Base-by-base conservation (phyloP, 2,329 filamentous ascomycete species). In the Neurospora crassa region DNA sequence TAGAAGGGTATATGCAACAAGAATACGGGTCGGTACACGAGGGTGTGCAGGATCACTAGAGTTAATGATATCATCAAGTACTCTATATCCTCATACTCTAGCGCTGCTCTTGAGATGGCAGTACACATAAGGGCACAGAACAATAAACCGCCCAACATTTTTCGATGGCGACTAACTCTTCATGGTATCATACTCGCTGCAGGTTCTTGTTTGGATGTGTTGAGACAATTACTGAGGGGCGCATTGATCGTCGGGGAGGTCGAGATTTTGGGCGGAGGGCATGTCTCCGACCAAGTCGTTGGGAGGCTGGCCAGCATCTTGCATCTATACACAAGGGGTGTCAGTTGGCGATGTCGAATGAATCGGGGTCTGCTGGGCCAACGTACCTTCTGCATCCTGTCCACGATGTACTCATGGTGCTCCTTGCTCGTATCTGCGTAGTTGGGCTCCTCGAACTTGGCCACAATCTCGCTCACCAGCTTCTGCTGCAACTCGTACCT, bases 331-430 rank as follows among this genome's bases (percentile, higher is more conserved):
- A 69, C 29, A 40, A 29, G 0, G 18, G 12, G 18, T 16, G 71
- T 73, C 71, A 70, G 71, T 37, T 67, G 45, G 8, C 47, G 71
- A 78, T 68, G 14, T 34, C 78, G 71, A 69, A 71, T 18, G 71
- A 42, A 68, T 40, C 67, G 2, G 24, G 14, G 40, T 10, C 3
- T 24, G 67, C 1, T 16, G 40, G 18, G 29, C 0, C 12, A 2
- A 68, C 86, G 79, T 81, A 97, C 95, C 90, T 95, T 95, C 81
- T 98, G 95, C 96, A 99, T 99, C 79, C 91, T 91, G 78, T 97
- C 94, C 75, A 97, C 95, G 77, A 99, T 96, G 81, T 94, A 97
- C 79, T 97, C 93, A 73, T 94, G 86, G 81, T 97, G 93, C 67
- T 88, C 86, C 16, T 91, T 82, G 79, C 96, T 95, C 14, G 91